Evolutionary conservation across 2,329 filamentous ascomycete genomes (phyloP).

Genomic region (Zasmidium cellare): DNA sequence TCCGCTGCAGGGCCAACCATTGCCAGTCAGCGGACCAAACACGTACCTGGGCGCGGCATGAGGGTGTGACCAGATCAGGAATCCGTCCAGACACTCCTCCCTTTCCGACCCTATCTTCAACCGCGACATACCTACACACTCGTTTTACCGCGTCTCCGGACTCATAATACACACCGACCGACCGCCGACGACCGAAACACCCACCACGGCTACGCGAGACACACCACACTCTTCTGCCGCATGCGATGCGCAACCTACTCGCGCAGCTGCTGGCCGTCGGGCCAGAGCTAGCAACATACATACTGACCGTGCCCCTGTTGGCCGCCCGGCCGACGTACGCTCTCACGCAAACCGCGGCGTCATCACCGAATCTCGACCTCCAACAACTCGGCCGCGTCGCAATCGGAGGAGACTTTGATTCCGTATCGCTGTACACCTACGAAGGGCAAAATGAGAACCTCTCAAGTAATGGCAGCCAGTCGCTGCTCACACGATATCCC

Average conservation of each 20-base stretch:
- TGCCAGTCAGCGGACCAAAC: neutral
- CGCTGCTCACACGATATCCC: constrained; percentile 77
- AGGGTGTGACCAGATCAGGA: neutral
- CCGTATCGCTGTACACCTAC: constrained; percentile 86
- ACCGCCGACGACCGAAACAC: neutral
- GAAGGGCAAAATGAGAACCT: constrained; percentile 72
- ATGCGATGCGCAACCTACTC: constrained; percentile 30
- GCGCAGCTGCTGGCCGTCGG: constrained; percentile 36
- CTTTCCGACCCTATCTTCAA: neutral
- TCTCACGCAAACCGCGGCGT: constrained; percentile 46
- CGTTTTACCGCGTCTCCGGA: neutral
- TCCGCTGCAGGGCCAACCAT: neutral
- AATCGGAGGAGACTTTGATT: constrained; percentile 84
- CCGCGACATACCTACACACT: neutral
- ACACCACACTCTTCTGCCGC: neutral
- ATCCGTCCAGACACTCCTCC: neutral
- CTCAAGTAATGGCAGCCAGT: constrained; percentile 75
- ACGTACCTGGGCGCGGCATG: neutral
- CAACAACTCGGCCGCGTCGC: constrained; percentile 77
- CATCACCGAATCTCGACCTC: constrained; percentile 71
- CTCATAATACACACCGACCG: neutral
- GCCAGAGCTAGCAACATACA: constrained; percentile 35
- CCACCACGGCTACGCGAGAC: constrained; percentile 5
- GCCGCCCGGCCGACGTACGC: constrained; percentile 17
- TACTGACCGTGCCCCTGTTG: constrained; percentile 30